phyloP scores from a whole-genome alignment of 2,329 filamentous ascomycete species.

The Trichothecium sympodiale region DNA sequence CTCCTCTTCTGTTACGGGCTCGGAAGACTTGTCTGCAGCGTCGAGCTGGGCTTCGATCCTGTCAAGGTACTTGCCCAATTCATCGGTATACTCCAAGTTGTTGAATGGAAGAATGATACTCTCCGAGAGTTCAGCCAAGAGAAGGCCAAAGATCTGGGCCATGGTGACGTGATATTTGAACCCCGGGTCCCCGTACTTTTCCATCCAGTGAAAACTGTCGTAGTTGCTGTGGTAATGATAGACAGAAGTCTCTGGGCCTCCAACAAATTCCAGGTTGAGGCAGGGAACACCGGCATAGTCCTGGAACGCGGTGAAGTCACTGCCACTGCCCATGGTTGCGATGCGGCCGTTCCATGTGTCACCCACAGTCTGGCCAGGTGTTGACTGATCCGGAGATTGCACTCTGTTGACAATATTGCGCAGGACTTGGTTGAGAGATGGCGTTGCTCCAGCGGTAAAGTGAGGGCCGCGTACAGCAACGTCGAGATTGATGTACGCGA shows the following conservation, averaged over 20 bases:
- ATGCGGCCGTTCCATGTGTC: conserved; percentile 57
- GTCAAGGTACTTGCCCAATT: conserved; percentile 40
- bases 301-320: conserved; percentile 66
- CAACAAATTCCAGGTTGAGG: conserved; percentile 50
- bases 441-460: conserved; percentile 59
- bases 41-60: conserved; percentile 38
- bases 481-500: conserved; percentile 83
- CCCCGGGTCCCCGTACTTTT: conserved; percentile 60
- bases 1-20: conserved; percentile 15
- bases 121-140: conserved; percentile 50
- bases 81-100: conserved; percentile 52
- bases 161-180: conserved; percentile 57
- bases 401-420: conserved; percentile 54
- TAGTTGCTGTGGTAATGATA: conserved; percentile 90
- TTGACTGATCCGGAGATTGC: conserved; percentile 65
- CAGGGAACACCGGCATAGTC: conserved; percentile 58
- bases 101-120: conserved; percentile 52
- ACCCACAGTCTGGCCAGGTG: conserved; percentile 57
- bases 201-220: conserved; percentile 86
- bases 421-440: conserved; percentile 64
- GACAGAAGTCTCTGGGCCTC: conserved; percentile 34
- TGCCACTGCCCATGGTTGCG: conserved; percentile 58
- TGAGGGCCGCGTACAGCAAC: conserved; percentile 54
- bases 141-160: conserved; percentile 53
- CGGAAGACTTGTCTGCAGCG: conserved; percentile 7